Base-by-base conservation (phyloP, 1,139 yeast genomes). In the Blastobotrys capitulatus region DNA sequence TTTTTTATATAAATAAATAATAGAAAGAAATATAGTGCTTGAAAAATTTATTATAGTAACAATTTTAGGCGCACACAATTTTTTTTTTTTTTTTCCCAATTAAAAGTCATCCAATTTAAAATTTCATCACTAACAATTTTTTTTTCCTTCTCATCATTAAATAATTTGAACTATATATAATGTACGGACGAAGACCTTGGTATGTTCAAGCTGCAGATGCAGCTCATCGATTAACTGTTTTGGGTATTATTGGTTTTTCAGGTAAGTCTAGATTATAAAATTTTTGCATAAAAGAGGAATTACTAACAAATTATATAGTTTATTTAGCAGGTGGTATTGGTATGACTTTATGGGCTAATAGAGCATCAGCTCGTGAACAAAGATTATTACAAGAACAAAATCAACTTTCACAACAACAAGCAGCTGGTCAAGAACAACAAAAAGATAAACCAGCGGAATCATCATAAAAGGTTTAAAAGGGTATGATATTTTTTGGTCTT, bases 161-260 rank as follows among this genome's bases (percentile, higher is more conserved):
- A 5, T 22, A 5, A 22, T 22, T 22, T 5, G 7, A 4, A n/a
- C 2, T 36, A 8, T 2, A 38, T 6, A 38, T n/a, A 19, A 75
- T 75, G 79, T 70, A 77, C 40, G 69, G 72, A 48, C 61, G 74
- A 53, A 62, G 73, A 53, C 85, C 88, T 44, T 83, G 88, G 88
- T 82, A 82, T 63, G 79, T 83, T 6, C 79, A 78, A 65, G 81
- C 80, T 13, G 84, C 95, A 15, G 97, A 88, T 68, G 80, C 85
- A 46, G 78, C 54, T 12, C 54, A 51, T 41, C 52, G 54, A 31
- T 38, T 51, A n/a, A 51, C 50, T 13, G 54, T 51, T 8, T 70
- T 86, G 36, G 81, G 88, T 2, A 73, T 87, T 42, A 82, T 86
- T 39, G 96, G 96, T 15, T 82, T 80, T 54, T 77, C 88, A 1